Conservation (phyloP, 306 rosid genomes). For the Acacia confusa region DNA sequence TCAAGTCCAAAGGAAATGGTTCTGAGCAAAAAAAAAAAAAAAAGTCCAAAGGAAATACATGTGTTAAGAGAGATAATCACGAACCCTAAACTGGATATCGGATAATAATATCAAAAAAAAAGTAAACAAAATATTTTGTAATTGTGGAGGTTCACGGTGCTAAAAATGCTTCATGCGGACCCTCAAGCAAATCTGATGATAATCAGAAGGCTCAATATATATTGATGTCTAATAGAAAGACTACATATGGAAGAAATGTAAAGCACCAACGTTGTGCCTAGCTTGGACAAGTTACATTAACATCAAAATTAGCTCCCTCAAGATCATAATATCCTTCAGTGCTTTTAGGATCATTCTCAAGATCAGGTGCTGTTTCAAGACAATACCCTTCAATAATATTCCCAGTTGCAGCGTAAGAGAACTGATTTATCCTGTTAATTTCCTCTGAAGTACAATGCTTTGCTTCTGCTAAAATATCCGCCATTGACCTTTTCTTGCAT, state of each 20-base stretch:
- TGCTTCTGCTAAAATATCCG: slow-evolving; percentile 52
- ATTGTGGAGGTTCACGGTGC: background rate
- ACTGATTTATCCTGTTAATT: slow-evolving; percentile 36
- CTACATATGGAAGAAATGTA: background rate
- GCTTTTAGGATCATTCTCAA: slow-evolving; percentile 31
- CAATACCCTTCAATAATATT: slow-evolving; percentile 21
- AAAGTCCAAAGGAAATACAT: too few species aligned
- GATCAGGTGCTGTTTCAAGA: slow-evolving; percentile 23
- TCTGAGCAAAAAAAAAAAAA: too few species aligned
- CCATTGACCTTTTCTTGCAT: slow-evolving; percentile 54
- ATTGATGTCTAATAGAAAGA: background rate
- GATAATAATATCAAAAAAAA: too few species aligned
- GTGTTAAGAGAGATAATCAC: too few species aligned
- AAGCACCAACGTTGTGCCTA: background rate
- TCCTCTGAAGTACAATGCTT: slow-evolving; percentile 44
- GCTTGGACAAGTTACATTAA: background rate
- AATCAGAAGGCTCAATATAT: slow-evolving; percentile 1
- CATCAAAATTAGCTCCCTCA: background rate
- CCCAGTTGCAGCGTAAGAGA: slow-evolving; percentile 33
- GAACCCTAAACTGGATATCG: too few species aligned
- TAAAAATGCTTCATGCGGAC: background rate
- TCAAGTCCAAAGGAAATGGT: too few species aligned
- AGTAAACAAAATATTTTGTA: background rate
- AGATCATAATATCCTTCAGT: background rate
- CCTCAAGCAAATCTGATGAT: background rate